Base-by-base conservation (phyloP, 352 stramenopile species). In the Phytophthora ohioensis region DNA sequence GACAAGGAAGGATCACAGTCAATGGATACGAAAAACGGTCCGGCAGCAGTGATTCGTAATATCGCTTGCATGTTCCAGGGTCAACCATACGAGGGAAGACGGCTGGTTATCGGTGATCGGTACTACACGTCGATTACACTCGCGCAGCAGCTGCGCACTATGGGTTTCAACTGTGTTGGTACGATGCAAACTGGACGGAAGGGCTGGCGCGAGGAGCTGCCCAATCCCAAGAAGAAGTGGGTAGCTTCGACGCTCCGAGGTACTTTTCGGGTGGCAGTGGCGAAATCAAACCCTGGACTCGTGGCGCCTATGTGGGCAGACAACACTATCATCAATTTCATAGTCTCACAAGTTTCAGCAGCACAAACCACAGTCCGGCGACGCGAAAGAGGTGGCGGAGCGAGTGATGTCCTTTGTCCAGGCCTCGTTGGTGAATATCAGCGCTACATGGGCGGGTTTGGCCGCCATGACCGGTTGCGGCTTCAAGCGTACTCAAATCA, bases 401-500 rank as follows among this genome's bases (percentile, higher is more conserved):
- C 17, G 4, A 52, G 46, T 52, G 5, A 36, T 3, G 21, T 59
- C 1, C 52, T 17, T 2, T 49, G 36, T 12, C 17, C 36, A n/a
- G 52, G 52, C 0, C 15, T 59, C 3, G 36, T 67, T 36, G 39
- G 41, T 17, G 55, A 62, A 34, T 63, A 61, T 21, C 54, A 52
- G n/a, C 39, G 56, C 10, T 46, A 49, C 41, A 60, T 61, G 39
- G 60, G 60, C 21, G 1, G 21, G 21, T 27, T 27, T 27, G 21
- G 21, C 21, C 21, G 21, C 21, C 21, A 27, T 27, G 59, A 67
- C 21, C 57, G 67, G 35, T 39, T 73, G 11, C 57, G 61, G 0
- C 51, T 71, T 6, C 42, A 71, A 7, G 69, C 11, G n/a, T 45
- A 45, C 47, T 65, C 62, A 10, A 67, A 68, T 5, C 61, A 76